A percentile compares a stretch with the other conserved stretches of the same genome.
Evolutionary conservation across 164 flowering plant species (phyloP).

Genomic region (Chimonanthus salicifolius): DNA sequence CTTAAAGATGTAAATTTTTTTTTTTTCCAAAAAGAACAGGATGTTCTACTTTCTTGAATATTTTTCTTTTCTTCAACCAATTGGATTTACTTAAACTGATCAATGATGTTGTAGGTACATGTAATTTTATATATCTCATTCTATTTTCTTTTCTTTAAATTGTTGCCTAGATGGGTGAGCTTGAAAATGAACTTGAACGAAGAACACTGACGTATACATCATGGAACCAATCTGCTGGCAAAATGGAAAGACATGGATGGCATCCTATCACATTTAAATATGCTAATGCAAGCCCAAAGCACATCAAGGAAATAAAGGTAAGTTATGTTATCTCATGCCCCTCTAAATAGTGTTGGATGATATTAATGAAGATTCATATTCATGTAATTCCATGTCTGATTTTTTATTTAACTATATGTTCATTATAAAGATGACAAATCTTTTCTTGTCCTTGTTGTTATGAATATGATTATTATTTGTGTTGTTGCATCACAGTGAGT

Average conservation of each 20-base stretch:
- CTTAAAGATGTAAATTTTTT: too few species aligned
- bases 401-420: too few species aligned
- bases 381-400: background rate
- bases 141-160: too few species aligned
- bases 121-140: too few species aligned
- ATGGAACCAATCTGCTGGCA: conserved; percentile 60
- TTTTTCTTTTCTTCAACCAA: too few species aligned
- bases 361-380: too few species aligned
- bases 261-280: conserved; percentile 79
- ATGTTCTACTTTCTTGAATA: too few species aligned
- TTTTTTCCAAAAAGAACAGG: too few species aligned
- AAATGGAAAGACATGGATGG: conserved; percentile 57
- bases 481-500: too few species aligned
- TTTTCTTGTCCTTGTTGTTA: background rate
- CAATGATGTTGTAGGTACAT: too few species aligned
- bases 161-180: conserved; percentile 49
- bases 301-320: conserved; percentile 71
- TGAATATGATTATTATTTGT: background rate
- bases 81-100: too few species aligned
- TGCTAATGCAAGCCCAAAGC: conserved; percentile 45
- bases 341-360: background rate
- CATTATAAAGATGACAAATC: too few species aligned
- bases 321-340: background rate
- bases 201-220: conserved; percentile 74
- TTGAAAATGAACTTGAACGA: conserved; percentile 72